Conservation (phyloP, 805 yeast species). For the Suhomyces sp. region DNA sequence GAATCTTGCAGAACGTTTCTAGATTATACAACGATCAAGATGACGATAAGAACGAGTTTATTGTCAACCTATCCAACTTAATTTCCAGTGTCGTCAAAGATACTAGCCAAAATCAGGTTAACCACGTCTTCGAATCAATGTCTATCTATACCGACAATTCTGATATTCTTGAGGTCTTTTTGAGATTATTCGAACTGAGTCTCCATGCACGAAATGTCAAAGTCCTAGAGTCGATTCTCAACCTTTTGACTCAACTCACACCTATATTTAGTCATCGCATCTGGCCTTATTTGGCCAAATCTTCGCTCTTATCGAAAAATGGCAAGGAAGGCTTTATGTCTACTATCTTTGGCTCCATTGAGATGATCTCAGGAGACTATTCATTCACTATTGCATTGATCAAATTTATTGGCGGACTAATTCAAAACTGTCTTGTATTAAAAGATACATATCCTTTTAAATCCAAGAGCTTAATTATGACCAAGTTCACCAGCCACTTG, state of each 20-base stretch:
- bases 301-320: slow-evolving; percentile 59
- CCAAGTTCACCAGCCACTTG: slow-evolving; percentile 52
- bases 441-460: slow-evolving; percentile 29
- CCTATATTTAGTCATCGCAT: slow-evolving; percentile 59
- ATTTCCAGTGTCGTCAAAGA: slow-evolving; percentile 46
- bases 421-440: slow-evolving; percentile 46
- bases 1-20: slow-evolving; percentile 65
- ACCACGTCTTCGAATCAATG: slow-evolving; percentile 36
- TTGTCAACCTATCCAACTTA: slow-evolving; percentile 50
- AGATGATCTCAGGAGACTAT: slow-evolving; percentile 66
- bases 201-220: slow-evolving; percentile 52
- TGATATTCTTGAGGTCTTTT: slow-evolving; percentile 60
- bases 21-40: slow-evolving; percentile 36
- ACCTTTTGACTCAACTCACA: slow-evolving; percentile 48
- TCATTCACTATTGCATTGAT: slow-evolving; percentile 59
- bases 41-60: slow-evolving; percentile 35
- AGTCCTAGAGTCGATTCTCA: slow-evolving; percentile 43
- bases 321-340: slow-evolving; percentile 62
- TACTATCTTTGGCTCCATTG: slow-evolving; percentile 65
- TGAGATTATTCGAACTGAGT: slow-evolving; percentile 66
- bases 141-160: slow-evolving; percentile 50
- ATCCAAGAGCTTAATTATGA: slow-evolving; percentile 52
- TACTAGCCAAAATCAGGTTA: slow-evolving; percentile 27
- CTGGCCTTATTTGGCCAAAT: slow-evolving; percentile 74
- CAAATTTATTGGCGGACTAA: slow-evolving; percentile 52